Evolutionary conservation across 768 basidiomycete species (phyloP).

Genomic region (Termitomyces eurrhizus): DNA sequence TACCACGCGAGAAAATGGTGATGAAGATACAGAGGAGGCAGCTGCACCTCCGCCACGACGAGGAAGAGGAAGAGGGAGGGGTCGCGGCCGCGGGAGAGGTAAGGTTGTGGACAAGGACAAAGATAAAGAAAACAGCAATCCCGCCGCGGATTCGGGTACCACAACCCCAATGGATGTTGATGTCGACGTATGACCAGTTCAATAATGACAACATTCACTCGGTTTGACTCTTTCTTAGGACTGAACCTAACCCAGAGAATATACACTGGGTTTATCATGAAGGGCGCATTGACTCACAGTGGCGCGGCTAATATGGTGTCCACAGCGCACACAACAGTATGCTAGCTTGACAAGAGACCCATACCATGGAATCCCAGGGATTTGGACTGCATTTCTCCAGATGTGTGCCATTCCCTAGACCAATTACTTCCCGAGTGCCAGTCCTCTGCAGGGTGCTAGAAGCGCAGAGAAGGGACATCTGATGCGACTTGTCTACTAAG

Average conservation of each 20-base stretch:
- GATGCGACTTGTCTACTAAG: background rate
- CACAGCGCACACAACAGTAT: background rate
- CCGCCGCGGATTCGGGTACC: conserved; percentile 14
- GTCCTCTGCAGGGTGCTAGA: conserved; percentile 2
- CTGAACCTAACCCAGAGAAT: background rate
- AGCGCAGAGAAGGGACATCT: background rate
- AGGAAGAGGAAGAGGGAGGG: conserved; percentile 27
- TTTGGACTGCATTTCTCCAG: background rate
- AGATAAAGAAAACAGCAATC: conserved; percentile 28
- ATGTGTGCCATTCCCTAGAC: background rate
- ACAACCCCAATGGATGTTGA: conserved; percentile 17
- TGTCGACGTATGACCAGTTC: conserved; percentile 4
- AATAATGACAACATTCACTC: background rate
- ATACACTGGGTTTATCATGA: background rate
- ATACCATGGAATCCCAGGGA: conserved; percentile 1
- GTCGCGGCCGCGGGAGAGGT: conserved; percentile 29
- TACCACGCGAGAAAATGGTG: conserved; percentile 27
- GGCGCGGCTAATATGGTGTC: background rate
- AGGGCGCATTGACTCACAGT: background rate
- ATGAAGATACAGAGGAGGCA: conserved; percentile 33
- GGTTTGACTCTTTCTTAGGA: background rate
- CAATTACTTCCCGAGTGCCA: background rate
- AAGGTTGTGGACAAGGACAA: conserved; percentile 24
- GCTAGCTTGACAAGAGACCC: background rate
- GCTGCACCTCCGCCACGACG: conserved; percentile 28